phyloP scores from a whole-genome alignment of 805 yeast species.

The Saccharomyces mikatae region DNA sequence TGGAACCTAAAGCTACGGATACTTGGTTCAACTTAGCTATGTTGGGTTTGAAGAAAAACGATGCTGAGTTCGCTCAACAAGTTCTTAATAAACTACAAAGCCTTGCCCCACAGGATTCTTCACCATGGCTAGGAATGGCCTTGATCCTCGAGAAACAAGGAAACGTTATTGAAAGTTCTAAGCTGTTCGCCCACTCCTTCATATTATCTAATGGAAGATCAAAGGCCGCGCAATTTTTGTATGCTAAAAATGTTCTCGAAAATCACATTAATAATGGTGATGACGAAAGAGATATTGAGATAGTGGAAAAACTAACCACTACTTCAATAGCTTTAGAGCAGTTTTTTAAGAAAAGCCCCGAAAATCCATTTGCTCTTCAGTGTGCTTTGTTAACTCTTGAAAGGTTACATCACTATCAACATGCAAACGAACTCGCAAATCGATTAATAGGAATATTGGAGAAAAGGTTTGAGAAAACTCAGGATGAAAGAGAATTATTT shows the following conservation, averaged over 20 bases:
- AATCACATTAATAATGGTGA: constrained; percentile 36
- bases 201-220: constrained; percentile 67
- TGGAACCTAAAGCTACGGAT: constrained; percentile 57
- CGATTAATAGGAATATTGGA: constrained; percentile 46
- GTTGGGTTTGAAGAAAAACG: constrained; percentile 61
- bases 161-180: constrained; percentile 41
- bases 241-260: constrained; percentile 51
- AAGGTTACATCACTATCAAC: constrained; percentile 53
- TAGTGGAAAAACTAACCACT: constrained; percentile 56
- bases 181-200: constrained; percentile 69
- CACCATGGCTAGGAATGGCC: constrained; percentile 86
- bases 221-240: constrained; percentile 61
- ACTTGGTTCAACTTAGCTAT: constrained; percentile 81
- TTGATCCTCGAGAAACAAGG: constrained; percentile 47
- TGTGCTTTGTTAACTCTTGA: constrained; percentile 55
- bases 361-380: constrained; percentile 49
- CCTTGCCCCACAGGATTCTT: constrained; percentile 64
- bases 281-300: constrained; percentile 47
- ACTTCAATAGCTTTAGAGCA: constrained; percentile 61
- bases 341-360: constrained; percentile 54
- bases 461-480: constrained; percentile 46
- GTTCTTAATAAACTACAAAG: constrained; percentile 71
- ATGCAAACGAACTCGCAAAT: constrained; percentile 43
- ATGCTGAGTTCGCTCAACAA: constrained; percentile 61
- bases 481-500: constrained; percentile 38